These are phyloP conservation scores for Torrubiella hemipterigena DNA, from an alignment of 2,329 filamentous ascomycete genomes.

Conservation along the genomic window DNA sequence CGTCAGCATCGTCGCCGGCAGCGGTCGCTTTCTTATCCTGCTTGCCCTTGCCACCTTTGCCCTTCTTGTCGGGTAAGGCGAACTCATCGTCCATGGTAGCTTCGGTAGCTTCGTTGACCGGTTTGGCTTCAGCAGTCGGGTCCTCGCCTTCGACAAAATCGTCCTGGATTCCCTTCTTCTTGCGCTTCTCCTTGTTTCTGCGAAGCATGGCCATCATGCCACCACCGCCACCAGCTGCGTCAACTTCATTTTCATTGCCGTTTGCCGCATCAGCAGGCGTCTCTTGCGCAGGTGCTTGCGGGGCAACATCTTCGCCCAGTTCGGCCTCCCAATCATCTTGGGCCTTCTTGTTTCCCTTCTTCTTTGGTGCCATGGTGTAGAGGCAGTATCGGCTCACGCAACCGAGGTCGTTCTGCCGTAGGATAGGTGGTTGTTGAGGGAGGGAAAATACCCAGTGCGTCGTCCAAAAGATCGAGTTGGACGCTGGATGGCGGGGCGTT, in stretches of 20 bases:
- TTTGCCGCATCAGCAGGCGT: conserved; percentile 34
- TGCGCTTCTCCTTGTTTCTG: conserved; percentile 76
- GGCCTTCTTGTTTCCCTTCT: conserved; percentile 74
- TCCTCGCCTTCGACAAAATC: conserved; percentile 63
- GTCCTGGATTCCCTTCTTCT: conserved; percentile 71
- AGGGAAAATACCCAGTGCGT: no score
- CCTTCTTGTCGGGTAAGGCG: conserved; percentile 65
- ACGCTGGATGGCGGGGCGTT: no score
- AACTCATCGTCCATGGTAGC: conserved; percentile 79
- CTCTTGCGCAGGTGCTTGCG: conserved; percentile 37
- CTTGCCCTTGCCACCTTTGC: conserved; percentile 45
- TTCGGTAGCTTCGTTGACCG: conserved; percentile 65
- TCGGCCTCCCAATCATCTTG: conserved; percentile 94
- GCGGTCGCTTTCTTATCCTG: conserved; percentile 31
- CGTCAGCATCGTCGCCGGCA: conserved; percentile 37
- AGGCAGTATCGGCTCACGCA: no score
- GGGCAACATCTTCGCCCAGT: conserved; percentile 64
- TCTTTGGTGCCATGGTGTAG: conserved; percentile 76
- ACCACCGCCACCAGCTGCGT: conserved; percentile 42
- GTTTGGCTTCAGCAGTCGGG: conserved; percentile 27
- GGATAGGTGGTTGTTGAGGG: conserved; percentile 1
- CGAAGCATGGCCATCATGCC: conserved; percentile 70
- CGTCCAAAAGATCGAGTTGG: no score
- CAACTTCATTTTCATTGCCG: conserved; percentile 38
- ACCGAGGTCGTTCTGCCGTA: no score